Evolutionary conservation across 805 yeast genomes (phyloP), one percentile per base, ranked within the genome.

Genomic region (Torulaspora delbrueckii): DNA sequence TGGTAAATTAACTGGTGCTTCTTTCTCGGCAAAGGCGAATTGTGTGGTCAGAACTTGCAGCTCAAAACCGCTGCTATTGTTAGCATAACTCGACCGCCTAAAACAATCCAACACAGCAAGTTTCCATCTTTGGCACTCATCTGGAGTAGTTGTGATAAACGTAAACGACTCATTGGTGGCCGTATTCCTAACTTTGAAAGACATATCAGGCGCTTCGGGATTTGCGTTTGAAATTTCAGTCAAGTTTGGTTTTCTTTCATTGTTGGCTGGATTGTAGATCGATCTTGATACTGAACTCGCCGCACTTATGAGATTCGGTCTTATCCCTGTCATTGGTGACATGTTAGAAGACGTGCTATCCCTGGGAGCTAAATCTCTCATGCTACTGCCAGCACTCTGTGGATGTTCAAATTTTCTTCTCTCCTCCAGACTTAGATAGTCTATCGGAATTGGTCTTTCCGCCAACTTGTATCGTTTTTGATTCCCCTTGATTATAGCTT

Each of bases 21-120:
- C 76, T 6, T 72, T 66, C 3, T 71, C 75, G n/a, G 79, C 84
- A 60, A 82, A 84, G 1, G 81, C 82, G 64, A 86, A 86, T 22
- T 75, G 70, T 54, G 81, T 84, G 5, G 83, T 69, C 5, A 86
- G 57, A 5, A 77, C 71, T 28, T 69, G 65, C 32, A 84, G 57
- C 8, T 69, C 57, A 58, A 82, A 82, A 0, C 86, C 83, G 47
- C 77, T 84, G 1, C 72, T 59, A 25, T 64, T 71, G 14, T 63
- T 60, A 28, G 65, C 66, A 14, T 59, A 62, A 42, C 66, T 67
- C 30, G 69, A 67, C 42, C 68, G 71, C n/a, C 69, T 55, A 36
- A 75, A 72, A 10, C 84, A 81, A 8, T 65, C 66, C 14, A 73
- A 66, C 24, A 83, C 72, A 1, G 75, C 65, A 1, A 68, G 60